These are phyloP conservation scores for Linderina pennispora DNA, from an alignment of 192 early-diverging fungal species.

Conservation along the genomic window DNA sequence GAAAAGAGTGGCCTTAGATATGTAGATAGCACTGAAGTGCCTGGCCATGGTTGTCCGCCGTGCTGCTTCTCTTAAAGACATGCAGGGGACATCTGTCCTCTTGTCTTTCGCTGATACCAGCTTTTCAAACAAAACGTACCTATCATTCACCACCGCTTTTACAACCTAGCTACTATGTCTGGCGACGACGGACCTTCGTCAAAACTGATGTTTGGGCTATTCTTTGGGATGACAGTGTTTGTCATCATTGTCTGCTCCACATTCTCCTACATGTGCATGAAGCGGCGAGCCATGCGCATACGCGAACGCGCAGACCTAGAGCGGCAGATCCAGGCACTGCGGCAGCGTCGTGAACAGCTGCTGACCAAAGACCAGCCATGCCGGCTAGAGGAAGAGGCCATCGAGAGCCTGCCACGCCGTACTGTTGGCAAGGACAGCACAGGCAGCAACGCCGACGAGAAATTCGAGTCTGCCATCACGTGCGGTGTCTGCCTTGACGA, in stretches of 20 bases:
- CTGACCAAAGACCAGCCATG: neutral
- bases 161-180: no score
- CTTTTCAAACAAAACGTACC: no score
- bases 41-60: no score
- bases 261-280: neutral
- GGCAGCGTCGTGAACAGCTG: neutral
- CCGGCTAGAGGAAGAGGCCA: neutral
- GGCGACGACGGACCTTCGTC: neutral
- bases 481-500: slow-evolving; percentile 83
- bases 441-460: neutral
- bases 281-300: neutral
- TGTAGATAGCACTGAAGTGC: no score
- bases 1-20: no score
- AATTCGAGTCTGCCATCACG: slow-evolving; percentile 2
- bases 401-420: neutral
- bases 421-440: neutral
- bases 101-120: no score
- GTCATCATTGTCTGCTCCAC: neutral
- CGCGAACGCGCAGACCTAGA: neutral
- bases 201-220: neutral
- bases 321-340: neutral
- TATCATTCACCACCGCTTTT: no score
- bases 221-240: neutral
- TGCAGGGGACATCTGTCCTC: no score
- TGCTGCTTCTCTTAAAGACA: no score